Evolutionary conservation across 2,329 filamentous ascomycete species (phyloP), one percentile per base, ranked within the genome.

Genomic region (Aspergillus quadricinctus): DNA sequence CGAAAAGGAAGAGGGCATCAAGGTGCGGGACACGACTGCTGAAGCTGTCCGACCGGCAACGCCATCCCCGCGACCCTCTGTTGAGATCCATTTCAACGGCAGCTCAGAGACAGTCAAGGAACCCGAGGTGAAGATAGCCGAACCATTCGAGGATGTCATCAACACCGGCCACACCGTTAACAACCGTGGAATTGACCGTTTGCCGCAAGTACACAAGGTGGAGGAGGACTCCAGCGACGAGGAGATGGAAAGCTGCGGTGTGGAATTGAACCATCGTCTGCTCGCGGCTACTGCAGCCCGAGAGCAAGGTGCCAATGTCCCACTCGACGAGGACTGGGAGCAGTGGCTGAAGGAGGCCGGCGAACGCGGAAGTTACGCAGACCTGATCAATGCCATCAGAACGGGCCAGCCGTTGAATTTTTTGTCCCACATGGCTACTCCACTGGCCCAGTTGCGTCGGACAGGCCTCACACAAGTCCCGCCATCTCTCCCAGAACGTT

Each of bases 11-110:
- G 81, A 85, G 70, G 78, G 80, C n/a, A 75, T 82, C 37, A 80
- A 75, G 48, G 83, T 88, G 45, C 71, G 73, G 55, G 84, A 87
- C 66, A 87, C 85, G 2, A 88, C 84, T 3, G 83, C 81, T 35
- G 77, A 83, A 60, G 80, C 80, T 53, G 81, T 87, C 54, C 72
- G 70, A 28, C 76, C 74, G 25, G 83, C 77, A 64, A 75, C 81
- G 14, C 78, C 79, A 31, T 59, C 66, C n/a, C 65, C 66, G 48
- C 66, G 57, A 2, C 72, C 72, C 7, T 66, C 67, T 14, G 63
- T 71, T 31, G 63, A 66, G 50, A 54, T 76, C 25, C 70, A 75
- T 53, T 65, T 62, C 41, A 64, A 73, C 4, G 64, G 70, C 50
- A 62, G 58, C 43, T 58, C 61, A 21, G 61, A 64, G 48, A 51